These are phyloP conservation scores for Ustulina deusta DNA, from an alignment of 2,329 filamentous ascomycete species.

Conservation along the genomic window DNA sequence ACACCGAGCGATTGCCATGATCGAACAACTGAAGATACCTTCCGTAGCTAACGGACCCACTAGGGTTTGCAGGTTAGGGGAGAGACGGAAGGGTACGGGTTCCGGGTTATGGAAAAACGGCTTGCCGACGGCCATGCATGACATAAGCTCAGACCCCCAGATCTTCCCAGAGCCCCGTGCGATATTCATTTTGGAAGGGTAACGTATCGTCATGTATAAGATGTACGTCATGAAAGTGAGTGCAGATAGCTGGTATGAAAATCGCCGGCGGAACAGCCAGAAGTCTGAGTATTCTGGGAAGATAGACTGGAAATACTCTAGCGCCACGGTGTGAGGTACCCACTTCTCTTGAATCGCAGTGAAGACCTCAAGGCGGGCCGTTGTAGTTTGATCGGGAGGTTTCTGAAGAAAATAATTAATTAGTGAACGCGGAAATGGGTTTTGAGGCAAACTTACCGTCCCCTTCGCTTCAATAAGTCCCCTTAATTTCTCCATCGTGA, in stretches of 20 bases:
- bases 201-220: conserved; percentile 95
- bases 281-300: conserved; percentile 94
- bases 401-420: conserved; percentile 61
- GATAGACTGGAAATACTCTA: conserved; percentile 89
- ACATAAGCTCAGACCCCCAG: conserved; percentile 95
- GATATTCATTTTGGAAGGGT: conserved; percentile 95
- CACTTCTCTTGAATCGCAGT: conserved; percentile 93
- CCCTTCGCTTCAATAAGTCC: conserved; percentile 77
- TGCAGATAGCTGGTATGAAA: conserved; percentile 93
- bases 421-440: not conserved
- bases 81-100: conserved; percentile 95
- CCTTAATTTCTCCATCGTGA: conserved; percentile 93
- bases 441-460: conserved; percentile 58
- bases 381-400: conserved; percentile 74
- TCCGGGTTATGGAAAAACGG: conserved; percentile 96
- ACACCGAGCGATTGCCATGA: conserved; percentile 97
- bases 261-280: conserved; percentile 98
- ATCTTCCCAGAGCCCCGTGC: conserved; percentile 89
- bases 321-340: conserved; percentile 83
- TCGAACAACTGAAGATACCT: conserved; percentile 91
- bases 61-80: conserved; percentile 92
- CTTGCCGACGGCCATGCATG: conserved; percentile 84
- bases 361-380: conserved; percentile 89
- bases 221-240: conserved; percentile 99
- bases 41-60: conserved; percentile 97